These are phyloP conservation scores for Neurospora sublineolata DNA, from an alignment of 495 filamentous ascomycete genomes.

Conservation along the genomic window DNA sequence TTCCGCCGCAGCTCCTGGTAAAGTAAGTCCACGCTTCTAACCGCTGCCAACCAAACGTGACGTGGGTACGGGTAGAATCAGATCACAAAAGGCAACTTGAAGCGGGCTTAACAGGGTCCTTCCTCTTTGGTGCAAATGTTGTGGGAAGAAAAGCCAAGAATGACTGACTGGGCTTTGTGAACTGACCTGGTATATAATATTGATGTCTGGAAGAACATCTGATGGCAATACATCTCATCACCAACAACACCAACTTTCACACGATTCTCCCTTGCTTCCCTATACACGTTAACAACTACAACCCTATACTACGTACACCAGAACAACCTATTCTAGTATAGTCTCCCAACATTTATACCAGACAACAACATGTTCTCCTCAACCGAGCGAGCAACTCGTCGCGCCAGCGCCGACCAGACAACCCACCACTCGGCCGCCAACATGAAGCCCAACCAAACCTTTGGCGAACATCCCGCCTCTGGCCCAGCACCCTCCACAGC, in stretches of 20 bases:
- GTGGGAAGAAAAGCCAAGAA: background rate
- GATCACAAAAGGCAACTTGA: background rate
- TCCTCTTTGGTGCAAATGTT: background rate
- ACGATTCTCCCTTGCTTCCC: background rate
- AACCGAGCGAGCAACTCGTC: background rate
- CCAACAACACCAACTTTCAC: background rate
- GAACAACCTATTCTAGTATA: background rate
- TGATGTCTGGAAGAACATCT: background rate
- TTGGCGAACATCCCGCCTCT: conserved; percentile 15
- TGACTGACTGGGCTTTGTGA: background rate
- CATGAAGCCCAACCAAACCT: conserved; percentile 3
- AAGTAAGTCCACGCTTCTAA: background rate
- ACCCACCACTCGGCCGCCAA: background rate
- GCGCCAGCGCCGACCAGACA: background rate
- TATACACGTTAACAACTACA: background rate
- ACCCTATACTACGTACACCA: background rate
- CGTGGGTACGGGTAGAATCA: background rate
- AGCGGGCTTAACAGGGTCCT: background rate
- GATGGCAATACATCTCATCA: background rate
- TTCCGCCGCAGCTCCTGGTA: background rate
- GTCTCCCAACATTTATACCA: background rate
- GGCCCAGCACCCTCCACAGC: conserved; percentile 21
- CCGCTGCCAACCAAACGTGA: background rate
- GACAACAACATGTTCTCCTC: background rate
- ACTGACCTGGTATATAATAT: background rate